phyloP scores from a whole-genome alignment of 805 yeast genomes.

The Candida qinlingensis region DNA sequence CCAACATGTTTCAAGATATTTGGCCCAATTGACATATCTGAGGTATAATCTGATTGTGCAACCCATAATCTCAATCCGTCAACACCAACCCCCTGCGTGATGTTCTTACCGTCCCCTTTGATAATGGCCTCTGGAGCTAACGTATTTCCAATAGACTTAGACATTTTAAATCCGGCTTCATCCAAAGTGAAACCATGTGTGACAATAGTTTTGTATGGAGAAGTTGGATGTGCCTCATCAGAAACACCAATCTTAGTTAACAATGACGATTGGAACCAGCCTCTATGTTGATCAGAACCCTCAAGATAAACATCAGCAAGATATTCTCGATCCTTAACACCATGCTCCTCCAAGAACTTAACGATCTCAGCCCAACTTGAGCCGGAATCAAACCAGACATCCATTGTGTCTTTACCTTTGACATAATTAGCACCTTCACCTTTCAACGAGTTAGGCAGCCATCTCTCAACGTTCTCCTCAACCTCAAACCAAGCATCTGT shows the following conservation, averaged over 20 bases:
- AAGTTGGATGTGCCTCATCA: constrained; percentile 21
- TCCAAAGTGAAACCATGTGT: constrained; percentile 95
- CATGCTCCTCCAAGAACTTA: constrained; percentile 31
- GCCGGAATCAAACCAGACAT: constrained; percentile 99
- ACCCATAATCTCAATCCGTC: constrained; percentile 91
- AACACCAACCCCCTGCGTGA: constrained; percentile 64
- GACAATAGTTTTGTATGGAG: constrained; percentile 71
- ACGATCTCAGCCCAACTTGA: constrained; percentile 74
- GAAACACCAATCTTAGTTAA: constrained; percentile 62
- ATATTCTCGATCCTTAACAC: constrained; percentile 29
- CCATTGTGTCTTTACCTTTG: constrained; percentile 90
- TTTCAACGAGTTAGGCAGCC: constrained; percentile 62
- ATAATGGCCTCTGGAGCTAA: constrained; percentile 66
- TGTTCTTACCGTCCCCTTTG: constrained; percentile 44
- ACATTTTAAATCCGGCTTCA: constrained; percentile 84
- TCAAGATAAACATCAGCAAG: constrained; percentile 83
- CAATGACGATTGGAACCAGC: constrained; percentile 96
- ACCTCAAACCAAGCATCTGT: constrained; percentile 76
- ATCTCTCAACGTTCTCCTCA: constrained; percentile 47
- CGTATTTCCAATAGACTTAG: constrained; percentile 85
- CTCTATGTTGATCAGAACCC: constrained; percentile 98
- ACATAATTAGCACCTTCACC: constrained; percentile 38
- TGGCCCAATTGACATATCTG: constrained; percentile 72
- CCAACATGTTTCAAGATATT: constrained; percentile 69
- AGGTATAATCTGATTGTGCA: constrained; percentile 81